Conservation (phyloP, 306 rosid genomes). For the Corylus americana region DNA sequence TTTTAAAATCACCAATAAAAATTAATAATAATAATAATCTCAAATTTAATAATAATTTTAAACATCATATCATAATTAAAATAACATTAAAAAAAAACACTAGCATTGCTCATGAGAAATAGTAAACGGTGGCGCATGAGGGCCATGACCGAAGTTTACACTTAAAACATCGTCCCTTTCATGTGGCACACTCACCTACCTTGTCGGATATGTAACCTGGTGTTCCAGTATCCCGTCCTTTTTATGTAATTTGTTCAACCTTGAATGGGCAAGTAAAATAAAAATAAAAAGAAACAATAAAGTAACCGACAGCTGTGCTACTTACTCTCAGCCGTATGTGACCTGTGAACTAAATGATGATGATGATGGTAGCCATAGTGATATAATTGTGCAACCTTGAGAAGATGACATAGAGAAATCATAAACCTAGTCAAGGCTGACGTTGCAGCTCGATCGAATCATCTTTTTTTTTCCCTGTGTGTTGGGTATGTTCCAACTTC, state of each 20-base stretch:
- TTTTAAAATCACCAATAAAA: too few species aligned
- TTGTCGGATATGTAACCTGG: too few species aligned
- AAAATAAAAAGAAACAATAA: neutral
- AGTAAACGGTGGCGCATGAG: too few species aligned
- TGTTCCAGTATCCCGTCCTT: neutral
- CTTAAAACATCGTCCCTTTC: neutral
- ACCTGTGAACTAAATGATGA: conserved; percentile 21
- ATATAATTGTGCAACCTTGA: neutral
- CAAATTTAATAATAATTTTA: too few species aligned
- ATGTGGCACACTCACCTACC: neutral
- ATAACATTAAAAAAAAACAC: too few species aligned
- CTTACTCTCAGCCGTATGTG: conserved; percentile 11
- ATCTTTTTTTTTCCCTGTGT: neutral
- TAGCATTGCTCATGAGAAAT: too few species aligned
- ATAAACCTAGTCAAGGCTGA: conserved; percentile 23
- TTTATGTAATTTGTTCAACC: conserved; percentile 1
- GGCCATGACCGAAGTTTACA: too few species aligned
- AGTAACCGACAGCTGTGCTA: conserved; percentile 17
- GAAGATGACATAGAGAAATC: conserved; percentile 23
- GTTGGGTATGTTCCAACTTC: conserved; percentile 31
- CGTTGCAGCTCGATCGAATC: conserved; percentile 27
- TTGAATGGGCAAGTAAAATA: conserved; percentile 2
- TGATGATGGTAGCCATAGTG: conserved; percentile 20
- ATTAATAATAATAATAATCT: too few species aligned
- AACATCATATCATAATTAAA: too few species aligned